Evolutionary conservation across 352 stramenopile genomes (phyloP).

Genomic region (Pythium biforme): DNA sequence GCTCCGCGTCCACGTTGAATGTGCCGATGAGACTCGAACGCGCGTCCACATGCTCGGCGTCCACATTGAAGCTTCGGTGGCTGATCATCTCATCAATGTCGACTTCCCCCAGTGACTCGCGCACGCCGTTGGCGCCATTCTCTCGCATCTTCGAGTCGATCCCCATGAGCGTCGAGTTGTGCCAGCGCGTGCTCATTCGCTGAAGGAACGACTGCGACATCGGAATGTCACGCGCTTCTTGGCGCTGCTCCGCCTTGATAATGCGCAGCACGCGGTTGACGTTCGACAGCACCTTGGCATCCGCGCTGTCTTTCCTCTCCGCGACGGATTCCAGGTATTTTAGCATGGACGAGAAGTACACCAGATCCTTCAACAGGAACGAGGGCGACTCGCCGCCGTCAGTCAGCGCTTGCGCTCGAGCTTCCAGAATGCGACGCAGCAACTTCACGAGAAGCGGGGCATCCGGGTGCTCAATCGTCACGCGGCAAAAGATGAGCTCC

Average conservation of each 20-base stretch:
- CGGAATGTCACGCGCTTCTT: constrained; percentile 33
- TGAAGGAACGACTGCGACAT: constrained; percentile 67
- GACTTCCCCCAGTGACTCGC: constrained; percentile 18
- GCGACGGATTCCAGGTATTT: constrained; percentile 24
- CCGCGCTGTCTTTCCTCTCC: constrained; percentile 26
- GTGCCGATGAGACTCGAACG: constrained; percentile 43
- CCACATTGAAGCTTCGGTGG: constrained; percentile 54
- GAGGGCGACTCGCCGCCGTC: constrained; percentile 28
- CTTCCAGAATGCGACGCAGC: constrained; percentile 69
- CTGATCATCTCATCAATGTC: constrained; percentile 17
- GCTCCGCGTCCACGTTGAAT: constrained; percentile 31
- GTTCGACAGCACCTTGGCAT: constrained; percentile 61
- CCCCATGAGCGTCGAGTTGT: constrained; percentile 67
- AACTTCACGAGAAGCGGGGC: constrained; percentile 69
- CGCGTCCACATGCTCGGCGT: constrained; percentile 38
- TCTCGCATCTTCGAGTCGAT: constrained; percentile 22
- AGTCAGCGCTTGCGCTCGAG: constrained; percentile 35
- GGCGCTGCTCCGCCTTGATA: constrained; percentile 54
- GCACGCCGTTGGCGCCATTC: constrained; percentile 5
- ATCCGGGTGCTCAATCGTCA: constrained; percentile 68
- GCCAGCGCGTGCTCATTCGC: constrained; percentile 51
- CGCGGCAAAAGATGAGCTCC: constrained; percentile 68
- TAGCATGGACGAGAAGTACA: constrained; percentile 64
- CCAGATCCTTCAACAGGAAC: constrained; percentile 63
- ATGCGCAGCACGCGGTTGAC: constrained; percentile 75